A percentile compares a stretch with the other conserved stretches of the same genome.
Evolutionary conservation across 2,329 filamentous ascomycete genomes (phyloP).

Genomic region (Fusarium lyarnte): DNA sequence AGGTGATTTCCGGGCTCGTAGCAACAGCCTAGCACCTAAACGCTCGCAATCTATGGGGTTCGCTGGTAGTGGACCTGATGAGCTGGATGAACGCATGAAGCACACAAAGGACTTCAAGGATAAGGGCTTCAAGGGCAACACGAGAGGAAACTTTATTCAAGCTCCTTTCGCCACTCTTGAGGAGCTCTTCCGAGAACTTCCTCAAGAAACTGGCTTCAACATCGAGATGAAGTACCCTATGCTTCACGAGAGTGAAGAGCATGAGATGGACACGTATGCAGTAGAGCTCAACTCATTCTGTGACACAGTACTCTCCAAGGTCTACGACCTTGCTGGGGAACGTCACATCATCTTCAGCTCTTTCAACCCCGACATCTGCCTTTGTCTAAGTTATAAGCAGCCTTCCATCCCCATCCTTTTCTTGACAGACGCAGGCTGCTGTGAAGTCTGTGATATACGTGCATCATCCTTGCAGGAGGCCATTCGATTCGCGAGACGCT

Average conservation of each 20-base stretch:
- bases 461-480: conserved; percentile 94
- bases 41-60: conserved; percentile 67
- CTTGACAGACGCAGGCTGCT: conserved; percentile 87
- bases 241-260: conserved; percentile 93
- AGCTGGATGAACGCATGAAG: conserved; percentile 87
- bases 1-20: conserved; percentile 43
- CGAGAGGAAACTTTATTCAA: conserved; percentile 92
- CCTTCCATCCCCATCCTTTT: conserved; percentile 96
- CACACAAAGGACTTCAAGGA: conserved; percentile 94
- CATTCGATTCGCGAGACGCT: conserved; percentile 90
- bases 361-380: conserved; percentile 97
- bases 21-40: conserved; percentile 55
- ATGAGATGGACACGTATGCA: conserved; percentile 96
- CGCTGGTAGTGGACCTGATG: conserved; percentile 51
- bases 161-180: conserved; percentile 95
- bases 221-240: conserved; percentile 99
- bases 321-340: conserved; percentile 83
- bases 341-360: conserved; percentile 97
- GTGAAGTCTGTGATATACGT: conserved; percentile 84
- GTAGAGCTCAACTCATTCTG: conserved; percentile 97
- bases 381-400: conserved; percentile 95
- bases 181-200: conserved; percentile 88
- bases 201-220: conserved; percentile 89
- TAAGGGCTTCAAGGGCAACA: conserved; percentile 96
- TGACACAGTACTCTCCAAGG: conserved; percentile 88